A percentile compares a stretch with the other conserved stretches of the same genome.
These are phyloP conservation scores for Auriscalpium orientale DNA, from an alignment of 768 basidiomycete species.

Conservation along the genomic window DNA sequence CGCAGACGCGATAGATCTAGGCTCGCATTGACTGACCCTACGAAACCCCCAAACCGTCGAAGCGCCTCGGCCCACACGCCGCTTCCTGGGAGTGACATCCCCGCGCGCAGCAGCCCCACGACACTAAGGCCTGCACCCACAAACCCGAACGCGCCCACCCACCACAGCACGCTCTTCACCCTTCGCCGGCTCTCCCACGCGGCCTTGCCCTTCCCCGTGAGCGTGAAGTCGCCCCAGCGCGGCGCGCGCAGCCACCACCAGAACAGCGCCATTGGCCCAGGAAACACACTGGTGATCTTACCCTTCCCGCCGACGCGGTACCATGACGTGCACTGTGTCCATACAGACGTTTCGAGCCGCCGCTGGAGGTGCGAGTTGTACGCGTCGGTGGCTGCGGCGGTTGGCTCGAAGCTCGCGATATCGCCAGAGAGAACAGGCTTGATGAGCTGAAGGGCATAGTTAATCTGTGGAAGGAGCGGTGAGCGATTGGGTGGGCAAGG, in stretches of 20 bases:
- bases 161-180: neutral
- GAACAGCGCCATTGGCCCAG: slow-evolving; percentile 42
- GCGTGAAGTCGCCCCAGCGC: slow-evolving; percentile 36
- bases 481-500: neutral
- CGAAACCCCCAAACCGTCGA: too few relatives aligned
- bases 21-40: too few relatives aligned
- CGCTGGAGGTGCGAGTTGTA: too few relatives aligned
- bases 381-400: neutral
- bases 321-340: too few relatives aligned
- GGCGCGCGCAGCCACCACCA: slow-evolving; percentile 44
- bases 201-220: slow-evolving; percentile 31
- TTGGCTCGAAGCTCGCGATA: slow-evolving; percentile 14
- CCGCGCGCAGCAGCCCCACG: too few relatives aligned
- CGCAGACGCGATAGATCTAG: too few relatives aligned
- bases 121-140: too few relatives aligned
- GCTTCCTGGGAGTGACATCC: too few relatives aligned
- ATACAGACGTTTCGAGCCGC: too few relatives aligned
- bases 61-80: too few relatives aligned
- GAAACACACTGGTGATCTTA: slow-evolving; percentile 30
- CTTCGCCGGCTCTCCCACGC: slow-evolving; percentile 17
- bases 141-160: neutral
- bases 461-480: neutral
- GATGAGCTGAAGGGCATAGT: neutral
- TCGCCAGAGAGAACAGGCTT: neutral
- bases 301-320: too few relatives aligned